Conservation (phyloP, 2,329 filamentous ascomycete species). For the Nemania serpens region DNA sequence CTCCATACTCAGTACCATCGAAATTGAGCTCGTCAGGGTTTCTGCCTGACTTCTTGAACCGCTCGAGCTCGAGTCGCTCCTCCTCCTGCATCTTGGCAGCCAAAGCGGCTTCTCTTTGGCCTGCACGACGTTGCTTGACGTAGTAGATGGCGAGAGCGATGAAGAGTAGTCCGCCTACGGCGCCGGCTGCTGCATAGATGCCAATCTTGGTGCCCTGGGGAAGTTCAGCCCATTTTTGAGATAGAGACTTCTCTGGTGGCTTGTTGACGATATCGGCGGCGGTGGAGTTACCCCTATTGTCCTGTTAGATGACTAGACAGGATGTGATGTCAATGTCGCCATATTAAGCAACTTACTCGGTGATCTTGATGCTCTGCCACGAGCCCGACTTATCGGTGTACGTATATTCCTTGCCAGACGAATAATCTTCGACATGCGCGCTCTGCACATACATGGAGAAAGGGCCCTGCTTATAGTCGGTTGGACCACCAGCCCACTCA, state of each 20-base stretch:
- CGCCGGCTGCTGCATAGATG: conserved; percentile 56
- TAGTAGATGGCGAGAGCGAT: conserved; percentile 55
- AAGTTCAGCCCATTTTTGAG: conserved; percentile 60
- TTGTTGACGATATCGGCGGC: conserved; percentile 51
- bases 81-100: conserved; percentile 51
- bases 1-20: conserved; percentile 23
- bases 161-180: conserved; percentile 44
- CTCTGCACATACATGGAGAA: conserved; percentile 77
- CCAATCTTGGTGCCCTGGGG: conserved; percentile 55
- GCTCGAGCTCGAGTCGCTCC: conserved; percentile 57
- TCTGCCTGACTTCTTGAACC: conserved; percentile 53
- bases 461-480: conserved; percentile 67
- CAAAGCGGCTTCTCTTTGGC: conserved; percentile 55
- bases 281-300: conserved; percentile 61
- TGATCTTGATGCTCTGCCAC: conserved; percentile 66
- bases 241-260: conserved; percentile 46
- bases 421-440: conserved; percentile 59
- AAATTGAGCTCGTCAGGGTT: conserved; percentile 48
- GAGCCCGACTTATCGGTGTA: conserved; percentile 66
- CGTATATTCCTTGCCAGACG: conserved; percentile 66
- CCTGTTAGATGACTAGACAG: background rate
- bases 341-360: conserved; percentile 49
- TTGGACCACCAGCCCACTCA: conserved; percentile 71
- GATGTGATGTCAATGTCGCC: background rate
- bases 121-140: conserved; percentile 58